Percentiles rank a stretch among this genome's conserved stretches.
These are phyloP conservation scores for Yamadazyma trypodendri DNA, from an alignment of 1,139 yeast genomes.

Conservation along the genomic window DNA sequence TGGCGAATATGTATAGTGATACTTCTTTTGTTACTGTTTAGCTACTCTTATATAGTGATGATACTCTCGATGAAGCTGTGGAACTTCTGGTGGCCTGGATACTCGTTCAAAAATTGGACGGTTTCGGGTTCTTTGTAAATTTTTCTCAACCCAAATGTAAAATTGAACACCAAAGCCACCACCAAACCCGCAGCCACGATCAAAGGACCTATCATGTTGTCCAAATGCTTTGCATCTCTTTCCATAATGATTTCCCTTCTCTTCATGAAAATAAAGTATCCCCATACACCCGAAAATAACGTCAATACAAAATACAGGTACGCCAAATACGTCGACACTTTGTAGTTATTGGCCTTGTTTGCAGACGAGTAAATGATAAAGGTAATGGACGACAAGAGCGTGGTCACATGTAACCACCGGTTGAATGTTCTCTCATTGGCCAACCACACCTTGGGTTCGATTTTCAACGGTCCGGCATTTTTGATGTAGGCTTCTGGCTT, in stretches of 20 bases:
- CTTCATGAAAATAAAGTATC: conserved; percentile 70
- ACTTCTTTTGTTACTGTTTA: neutral
- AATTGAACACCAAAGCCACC: conserved; percentile 68
- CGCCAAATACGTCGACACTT: conserved; percentile 64
- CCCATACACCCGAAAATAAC: conserved; percentile 84
- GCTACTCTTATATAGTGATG: neutral
- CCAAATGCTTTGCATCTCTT: conserved; percentile 85
- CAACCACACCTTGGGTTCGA: conserved; percentile 97
- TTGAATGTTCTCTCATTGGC: conserved; percentile 97
- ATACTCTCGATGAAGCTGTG: conserved; percentile 28
- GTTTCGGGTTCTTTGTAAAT: conserved; percentile 16
- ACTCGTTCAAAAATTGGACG: conserved; percentile 29
- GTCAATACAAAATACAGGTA: conserved; percentile 79
- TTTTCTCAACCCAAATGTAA: conserved; percentile 60
- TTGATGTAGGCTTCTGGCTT: conserved; percentile 79
- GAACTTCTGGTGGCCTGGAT: conserved; percentile 35
- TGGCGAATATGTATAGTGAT: neutral
- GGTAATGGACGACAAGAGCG: conserved; percentile 81
- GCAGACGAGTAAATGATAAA: conserved; percentile 84
- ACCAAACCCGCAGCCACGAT: conserved; percentile 71
- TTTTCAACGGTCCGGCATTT: conserved; percentile 87
- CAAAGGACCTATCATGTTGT: conserved; percentile 86
- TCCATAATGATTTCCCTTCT: conserved; percentile 74
- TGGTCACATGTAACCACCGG: conserved; percentile 93
- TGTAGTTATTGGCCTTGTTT: conserved; percentile 54